These are phyloP conservation scores for Chaetoceros muelleri DNA, from an alignment of 108 stramenopile genomes.

Conservation along the genomic window DNA sequence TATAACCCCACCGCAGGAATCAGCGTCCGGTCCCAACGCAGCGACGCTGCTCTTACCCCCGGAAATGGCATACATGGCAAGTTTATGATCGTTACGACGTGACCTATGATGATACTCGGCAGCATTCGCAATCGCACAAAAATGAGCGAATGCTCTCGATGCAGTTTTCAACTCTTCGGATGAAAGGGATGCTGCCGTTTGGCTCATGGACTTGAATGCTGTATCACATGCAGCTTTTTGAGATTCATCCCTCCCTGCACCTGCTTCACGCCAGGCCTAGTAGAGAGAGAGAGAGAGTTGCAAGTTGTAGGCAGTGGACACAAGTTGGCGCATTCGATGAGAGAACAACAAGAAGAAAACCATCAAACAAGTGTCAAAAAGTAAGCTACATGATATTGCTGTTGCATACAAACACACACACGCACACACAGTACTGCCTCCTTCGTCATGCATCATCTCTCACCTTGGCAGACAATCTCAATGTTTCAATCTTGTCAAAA, in stretches of 20 bases:
- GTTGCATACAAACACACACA: not conserved
- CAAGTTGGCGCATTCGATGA: too few species aligned
- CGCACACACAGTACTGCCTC: too few species aligned
- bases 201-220: slow-evolving; percentile 34
- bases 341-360: too few species aligned
- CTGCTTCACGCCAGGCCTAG: slow-evolving; percentile 25
- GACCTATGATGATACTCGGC: slow-evolving; percentile 76
- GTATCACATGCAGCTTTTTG: slow-evolving; percentile 18
- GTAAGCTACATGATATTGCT: not conserved
- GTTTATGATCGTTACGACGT: slow-evolving; percentile 12
- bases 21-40: slow-evolving; percentile 17
- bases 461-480: slow-evolving; percentile 57
- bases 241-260: slow-evolving; percentile 24
- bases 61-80: not conserved
- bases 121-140: slow-evolving; percentile 77
- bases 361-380: too few species aligned
- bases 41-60: not conserved
- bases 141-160: slow-evolving; percentile 69
- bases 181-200: slow-evolving; percentile 25
- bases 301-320: slow-evolving; percentile 1
- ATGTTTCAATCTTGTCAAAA: slow-evolving; percentile 52
- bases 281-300: not conserved
- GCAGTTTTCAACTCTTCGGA: slow-evolving; percentile 53
- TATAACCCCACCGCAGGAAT: slow-evolving; percentile 55
- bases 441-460: too few species aligned